These are phyloP conservation scores for Pseudocercospora fijiensis DNA, from an alignment of 2,329 filamentous ascomycete genomes.

Conservation along the genomic window DNA sequence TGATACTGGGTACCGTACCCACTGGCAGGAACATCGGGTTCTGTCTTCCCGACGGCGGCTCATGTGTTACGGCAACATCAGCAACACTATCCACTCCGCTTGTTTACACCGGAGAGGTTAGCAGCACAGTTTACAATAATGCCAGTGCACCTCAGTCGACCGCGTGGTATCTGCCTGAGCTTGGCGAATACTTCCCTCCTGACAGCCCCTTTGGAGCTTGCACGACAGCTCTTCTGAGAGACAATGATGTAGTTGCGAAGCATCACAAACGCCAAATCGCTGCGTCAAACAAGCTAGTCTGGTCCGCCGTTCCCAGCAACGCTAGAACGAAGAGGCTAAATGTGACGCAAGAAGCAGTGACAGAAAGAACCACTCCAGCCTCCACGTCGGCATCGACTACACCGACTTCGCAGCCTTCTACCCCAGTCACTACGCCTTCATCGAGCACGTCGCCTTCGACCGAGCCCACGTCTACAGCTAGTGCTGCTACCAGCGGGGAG, in stretches of 20 bases:
- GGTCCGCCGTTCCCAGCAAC: no score
- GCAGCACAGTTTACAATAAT: not conserved
- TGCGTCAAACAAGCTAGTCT: no score
- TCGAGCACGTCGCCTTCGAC: no score
- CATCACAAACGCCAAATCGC: no score
- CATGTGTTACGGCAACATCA: conserved; percentile 14
- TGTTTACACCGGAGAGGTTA: conserved; percentile 25
- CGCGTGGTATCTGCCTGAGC: conserved; percentile 14
- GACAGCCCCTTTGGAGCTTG: conserved; percentile 26
- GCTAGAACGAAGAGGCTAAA: no score
- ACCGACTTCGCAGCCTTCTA: not conserved
- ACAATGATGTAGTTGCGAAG: no score
- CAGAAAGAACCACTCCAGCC: no score
- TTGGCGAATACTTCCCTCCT: conserved; percentile 19
- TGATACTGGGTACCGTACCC: conserved; percentile 26
- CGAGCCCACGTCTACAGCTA: not conserved
- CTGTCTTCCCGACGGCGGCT: conserved; percentile 13
- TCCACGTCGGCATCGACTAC: no score
- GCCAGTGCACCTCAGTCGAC: conserved; percentile 6
- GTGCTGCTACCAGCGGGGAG: not conserved
- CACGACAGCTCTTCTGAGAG: conserved; percentile 9
- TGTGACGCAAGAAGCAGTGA: no score
- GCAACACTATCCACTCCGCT: conserved; percentile 15
- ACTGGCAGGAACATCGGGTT: conserved; percentile 20
- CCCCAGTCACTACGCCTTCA: no score